Evolutionary conservation across 805 yeast genomes (phyloP).

Genomic region (Diddensiella caesifluorescens): DNA sequence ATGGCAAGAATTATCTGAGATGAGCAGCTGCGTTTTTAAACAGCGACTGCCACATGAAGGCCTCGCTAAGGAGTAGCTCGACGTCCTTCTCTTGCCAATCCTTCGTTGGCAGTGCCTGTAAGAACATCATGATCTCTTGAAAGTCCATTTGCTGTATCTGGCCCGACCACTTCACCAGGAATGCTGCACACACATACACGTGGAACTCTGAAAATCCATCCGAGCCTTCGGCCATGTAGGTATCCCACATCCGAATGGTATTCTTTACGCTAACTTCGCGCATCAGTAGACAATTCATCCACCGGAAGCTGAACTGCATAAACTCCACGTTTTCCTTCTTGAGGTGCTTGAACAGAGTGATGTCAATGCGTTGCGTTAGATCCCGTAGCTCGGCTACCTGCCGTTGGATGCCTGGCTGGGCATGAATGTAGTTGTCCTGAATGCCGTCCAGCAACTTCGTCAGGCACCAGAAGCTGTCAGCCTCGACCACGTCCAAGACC

Average conservation of each 20-base stretch:
- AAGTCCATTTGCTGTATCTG: conserved; percentile 80
- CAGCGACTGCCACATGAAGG: conserved; percentile 92
- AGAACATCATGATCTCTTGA: conserved; percentile 86
- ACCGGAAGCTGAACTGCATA: conserved; percentile 90
- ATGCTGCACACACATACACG: conserved; percentile 96
- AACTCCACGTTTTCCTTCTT: conserved; percentile 83
- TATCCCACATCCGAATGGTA: conserved; percentile 96
- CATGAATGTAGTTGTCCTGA: conserved; percentile 95
- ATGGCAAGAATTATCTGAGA: conserved; percentile 38
- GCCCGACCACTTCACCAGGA: conserved; percentile 79
- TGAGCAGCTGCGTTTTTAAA: conserved; percentile 90
- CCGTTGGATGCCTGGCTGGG: conserved; percentile 93
- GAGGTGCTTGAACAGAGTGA: conserved; percentile 66
- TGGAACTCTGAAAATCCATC: conserved; percentile 87
- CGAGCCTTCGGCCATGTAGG: conserved; percentile 56
- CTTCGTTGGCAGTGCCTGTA: conserved; percentile 85
- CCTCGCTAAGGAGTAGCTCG: conserved; percentile 89
- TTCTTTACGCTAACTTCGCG: conserved; percentile 76
- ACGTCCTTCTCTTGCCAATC: conserved; percentile 85
- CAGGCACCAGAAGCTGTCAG: conserved; percentile 96
- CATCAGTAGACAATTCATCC: conserved; percentile 99
- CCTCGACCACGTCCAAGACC: conserved; percentile 69
- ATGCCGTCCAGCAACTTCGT: conserved; percentile 88
- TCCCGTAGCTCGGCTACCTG: conserved; percentile 80
- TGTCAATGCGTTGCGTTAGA: conserved; percentile 74